These are phyloP conservation scores for Lizonia empirigonia DNA, from an alignment of 2,329 filamentous ascomycete genomes.

Conservation along the genomic window DNA sequence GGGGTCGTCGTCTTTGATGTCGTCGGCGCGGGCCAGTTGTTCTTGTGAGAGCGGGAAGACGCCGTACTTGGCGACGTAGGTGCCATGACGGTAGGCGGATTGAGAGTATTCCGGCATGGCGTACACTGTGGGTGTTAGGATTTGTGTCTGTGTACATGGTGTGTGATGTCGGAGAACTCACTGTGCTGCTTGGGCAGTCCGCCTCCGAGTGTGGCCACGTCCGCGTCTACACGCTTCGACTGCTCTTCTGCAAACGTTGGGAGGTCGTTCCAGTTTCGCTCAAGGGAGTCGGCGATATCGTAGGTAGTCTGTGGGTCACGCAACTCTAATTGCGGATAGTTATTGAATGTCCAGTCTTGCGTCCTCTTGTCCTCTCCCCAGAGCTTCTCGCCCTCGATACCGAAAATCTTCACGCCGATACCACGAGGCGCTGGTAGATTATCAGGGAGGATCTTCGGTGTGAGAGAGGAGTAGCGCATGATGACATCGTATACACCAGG, in stretches of 20 bases:
- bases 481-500: conserved; percentile 34
- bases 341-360: conserved; percentile 58
- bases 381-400: conserved; percentile 49
- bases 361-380: conserved; percentile 41
- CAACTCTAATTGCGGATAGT: conserved; percentile 55
- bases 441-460: conserved; percentile 34
- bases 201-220: conserved; percentile 33
- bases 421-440: conserved; percentile 53
- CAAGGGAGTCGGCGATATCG: conserved; percentile 47
- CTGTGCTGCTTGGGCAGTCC: conserved; percentile 33
- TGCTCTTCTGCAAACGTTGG: conserved; percentile 44
- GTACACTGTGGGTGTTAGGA: conserved; percentile 21
- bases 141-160: background rate
- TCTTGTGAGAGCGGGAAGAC: conserved; percentile 52
- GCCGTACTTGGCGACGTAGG: conserved; percentile 56
- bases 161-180: conserved; percentile 2
- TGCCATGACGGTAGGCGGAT: conserved; percentile 55
- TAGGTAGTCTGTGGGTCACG: conserved; percentile 53
- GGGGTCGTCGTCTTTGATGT: conserved; percentile 32
- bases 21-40: conserved; percentile 50
- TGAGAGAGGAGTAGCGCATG: conserved; percentile 37
- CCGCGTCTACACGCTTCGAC: conserved; percentile 49
- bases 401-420: conserved; percentile 58
- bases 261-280: conserved; percentile 36
- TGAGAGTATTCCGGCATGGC: conserved; percentile 53